Evolutionary conservation across 2,329 filamentous ascomycete genomes (phyloP), one percentile per base, ranked within the genome.

Genomic region (Dactylellina parvicollis): DNA sequence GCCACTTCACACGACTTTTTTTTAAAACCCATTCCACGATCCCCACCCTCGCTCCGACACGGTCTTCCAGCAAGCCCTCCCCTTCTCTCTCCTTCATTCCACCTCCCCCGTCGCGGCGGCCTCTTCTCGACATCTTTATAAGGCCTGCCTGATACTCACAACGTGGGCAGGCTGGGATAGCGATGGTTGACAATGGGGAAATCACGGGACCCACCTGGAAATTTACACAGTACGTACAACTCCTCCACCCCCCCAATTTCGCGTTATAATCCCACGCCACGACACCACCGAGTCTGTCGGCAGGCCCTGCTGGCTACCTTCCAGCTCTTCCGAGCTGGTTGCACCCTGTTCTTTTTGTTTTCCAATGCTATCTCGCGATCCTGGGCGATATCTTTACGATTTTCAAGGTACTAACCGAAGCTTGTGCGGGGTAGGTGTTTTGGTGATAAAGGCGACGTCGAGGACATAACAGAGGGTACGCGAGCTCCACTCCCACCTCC

Each of bases 391-490:
- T 28, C 47, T 56, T 42, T 50, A 26, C 12, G 38, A 42, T 28
- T 62, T 38, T 42, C 52, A 49, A 54, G 16, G 42, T 50, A 54
- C 60, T 70, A 66, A 64, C 75, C 66, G 70, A 64, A 64, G 38
- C 52, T 72, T 65, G 64, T 75, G 64, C 65, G 57, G 72, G 65
- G 65, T 79, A 98, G 94, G 85, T 98, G 95, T 85, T 99, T 99
- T 84, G 95, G 95, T 83, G 95, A 99, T 85, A 99, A 99, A 84
- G 95, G 95, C 79, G 95, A 99, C 84, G 94, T 99, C 77, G 95
- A 98, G 83, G 93, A 97, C 82, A 97, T 97, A 82, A 97, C 93
- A 83, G 93, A 97, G 89, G 91, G 92, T 93, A 85, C 73, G 80
- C 49, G 34, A 46, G 44, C 36, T 54, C 52, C 50, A 10, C 67